Evolutionary conservation across 495 filamentous ascomycete genomes (phyloP).

Genomic region (Glutinoglossum americanum): DNA sequence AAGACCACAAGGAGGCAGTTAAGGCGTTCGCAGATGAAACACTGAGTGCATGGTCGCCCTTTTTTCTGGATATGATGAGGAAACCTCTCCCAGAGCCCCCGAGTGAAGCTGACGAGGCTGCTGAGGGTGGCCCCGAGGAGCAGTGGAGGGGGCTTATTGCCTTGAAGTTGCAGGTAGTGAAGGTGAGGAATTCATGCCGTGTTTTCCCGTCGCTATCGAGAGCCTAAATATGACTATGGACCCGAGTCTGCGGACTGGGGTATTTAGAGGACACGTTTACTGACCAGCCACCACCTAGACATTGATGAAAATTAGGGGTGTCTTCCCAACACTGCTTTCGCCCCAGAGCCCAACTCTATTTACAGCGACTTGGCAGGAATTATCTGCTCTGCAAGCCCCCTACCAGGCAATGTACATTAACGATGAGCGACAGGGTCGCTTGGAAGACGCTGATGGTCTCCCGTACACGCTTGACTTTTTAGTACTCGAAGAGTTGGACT

Average conservation of each 20-base stretch:
- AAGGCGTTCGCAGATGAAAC: constrained; percentile 75
- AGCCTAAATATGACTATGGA: too few species aligned
- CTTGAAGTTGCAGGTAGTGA: constrained; percentile 75
- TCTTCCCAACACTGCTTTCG: constrained; percentile 64
- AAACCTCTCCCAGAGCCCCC: constrained; percentile 43
- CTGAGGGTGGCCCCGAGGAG: constrained; percentile 20
- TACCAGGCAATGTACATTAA: constrained; percentile 71
- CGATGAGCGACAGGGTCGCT: constrained; percentile 59
- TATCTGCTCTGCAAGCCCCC: constrained; percentile 41
- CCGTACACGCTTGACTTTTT: constrained; percentile 91
- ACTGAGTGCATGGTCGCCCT: constrained; percentile 64
- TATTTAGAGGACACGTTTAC: too few species aligned
- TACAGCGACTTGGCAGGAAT: constrained; percentile 65
- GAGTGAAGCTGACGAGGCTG: constrained; percentile 30
- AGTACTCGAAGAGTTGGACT: constrained; percentile 79
- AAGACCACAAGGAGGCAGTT: constrained; percentile 66
- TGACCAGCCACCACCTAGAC: constrained; percentile 28
- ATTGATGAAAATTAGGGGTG: constrained; percentile 64
- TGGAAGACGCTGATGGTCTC: constrained; percentile 81
- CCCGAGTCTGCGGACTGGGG: too few species aligned
- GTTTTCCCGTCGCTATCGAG: too few species aligned
- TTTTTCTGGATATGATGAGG: constrained; percentile 56
- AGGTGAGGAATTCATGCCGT: constrained; percentile 21
- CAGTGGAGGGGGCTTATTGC: constrained; percentile 59
- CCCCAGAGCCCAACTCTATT: constrained; percentile 64